Base-by-base conservation (phyloP, 805 yeast genomes). In the Grigorovia transvaalensis region DNA sequence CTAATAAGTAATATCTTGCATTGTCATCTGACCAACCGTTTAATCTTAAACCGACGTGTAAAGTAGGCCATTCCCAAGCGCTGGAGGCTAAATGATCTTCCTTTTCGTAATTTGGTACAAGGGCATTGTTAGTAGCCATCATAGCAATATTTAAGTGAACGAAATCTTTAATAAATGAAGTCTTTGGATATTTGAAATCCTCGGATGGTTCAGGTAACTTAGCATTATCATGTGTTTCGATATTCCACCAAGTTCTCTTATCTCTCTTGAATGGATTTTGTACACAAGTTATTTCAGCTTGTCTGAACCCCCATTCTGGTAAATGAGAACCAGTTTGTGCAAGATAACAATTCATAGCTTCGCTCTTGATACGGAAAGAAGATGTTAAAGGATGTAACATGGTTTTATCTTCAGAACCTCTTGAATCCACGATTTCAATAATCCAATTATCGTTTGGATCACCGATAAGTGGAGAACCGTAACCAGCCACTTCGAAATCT, bases 91-190 rank as follows among this genome's bases (percentile, higher is more conserved):
- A 71, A 52, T 75, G 77, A 65, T 86, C 95, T 55, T 72, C 74
- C 60, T 85, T 85, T 59, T 86, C 93, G 2, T 75, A 68, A 61
- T 86, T 93, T 35, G 95, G 93, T 46, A 86, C 76, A 64, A 86
- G 75, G 1, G 93, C 95, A 60, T 85, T 86, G 66, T 86, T 86
- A 12, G 93, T 84, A n/a, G 93, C 89, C 91, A 85, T 84, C 95
- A 86, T 86, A 1, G 91, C 95, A 62, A 83, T 74, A 64, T 86
- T 86, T 62, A 86, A 71, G 63, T 83, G 84, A 50, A 86, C 66
- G 57, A 86, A 86, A 67, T 85, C 89, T 57, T 81, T 83, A 70
- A 84, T 71, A 70, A 86, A 86, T 57, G 75, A 76, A 13, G 91
- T 82, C 63, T 76, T 82, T 66, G 95, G 95, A 62, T 83, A 67